Conservation (phyloP, 306 rosid genomes). For the Ceratonia siliqua region DNA sequence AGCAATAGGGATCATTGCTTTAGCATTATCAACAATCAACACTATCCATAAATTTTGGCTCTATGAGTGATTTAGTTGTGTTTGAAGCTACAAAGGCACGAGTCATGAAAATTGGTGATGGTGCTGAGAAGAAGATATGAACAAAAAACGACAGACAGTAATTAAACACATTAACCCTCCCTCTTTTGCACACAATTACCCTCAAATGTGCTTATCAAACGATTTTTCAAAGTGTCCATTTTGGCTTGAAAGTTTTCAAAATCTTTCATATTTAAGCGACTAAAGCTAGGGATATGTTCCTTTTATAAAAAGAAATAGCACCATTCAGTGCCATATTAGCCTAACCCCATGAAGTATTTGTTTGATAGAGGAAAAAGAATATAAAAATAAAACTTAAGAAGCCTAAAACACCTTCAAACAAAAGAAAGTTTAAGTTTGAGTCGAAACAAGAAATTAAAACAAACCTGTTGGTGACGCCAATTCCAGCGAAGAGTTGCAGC, state of each 20-base stretch:
- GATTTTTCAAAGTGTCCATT: neutral
- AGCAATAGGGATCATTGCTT: neutral
- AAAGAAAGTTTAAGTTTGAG: neutral
- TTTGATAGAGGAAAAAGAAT: neutral
- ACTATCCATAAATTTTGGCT: too few species aligned
- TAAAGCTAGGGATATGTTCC: conserved; percentile 7
- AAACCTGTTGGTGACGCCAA: conserved; percentile 84
- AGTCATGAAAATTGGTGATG: neutral
- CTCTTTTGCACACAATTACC: too few species aligned
- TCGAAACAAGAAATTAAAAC: conserved; percentile 21
- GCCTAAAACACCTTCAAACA: neutral
- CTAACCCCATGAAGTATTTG: neutral
- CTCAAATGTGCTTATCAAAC: neutral
- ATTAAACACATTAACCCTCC: neutral
- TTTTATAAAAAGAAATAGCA: neutral
- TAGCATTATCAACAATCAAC: too few species aligned
- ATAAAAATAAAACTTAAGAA: neutral
- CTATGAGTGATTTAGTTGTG: neutral
- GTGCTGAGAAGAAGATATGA: neutral
- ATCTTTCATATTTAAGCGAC: neutral
- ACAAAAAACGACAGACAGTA: neutral
- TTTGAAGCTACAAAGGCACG: conserved; percentile 21
- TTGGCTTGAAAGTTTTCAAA: neutral
- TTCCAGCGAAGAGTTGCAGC: conserved; percentile 74
- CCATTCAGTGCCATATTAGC: neutral